Percentiles rank a stretch among this genome's conserved stretches.
Evolutionary conservation across 495 filamentous ascomycete species (phyloP).

Genomic region (Penicillium atrosanguineum): DNA sequence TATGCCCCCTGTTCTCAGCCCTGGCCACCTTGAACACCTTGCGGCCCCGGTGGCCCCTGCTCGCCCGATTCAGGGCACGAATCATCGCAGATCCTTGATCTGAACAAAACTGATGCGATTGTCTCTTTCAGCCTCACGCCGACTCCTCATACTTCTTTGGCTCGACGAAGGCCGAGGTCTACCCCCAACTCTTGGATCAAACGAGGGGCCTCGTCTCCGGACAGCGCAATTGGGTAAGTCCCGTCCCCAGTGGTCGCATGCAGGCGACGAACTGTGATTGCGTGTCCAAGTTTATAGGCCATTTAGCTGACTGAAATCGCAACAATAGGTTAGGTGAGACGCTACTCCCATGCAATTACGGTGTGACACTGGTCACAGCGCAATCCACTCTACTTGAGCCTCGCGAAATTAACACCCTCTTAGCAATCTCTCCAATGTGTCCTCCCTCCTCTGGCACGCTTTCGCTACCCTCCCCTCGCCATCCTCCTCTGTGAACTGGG

Average conservation of each 20-base stretch:
- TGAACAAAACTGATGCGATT: constrained; percentile 1
- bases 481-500: constrained; percentile 77
- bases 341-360: neutral
- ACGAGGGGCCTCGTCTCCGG: constrained; percentile 68
- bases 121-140: constrained; percentile 68
- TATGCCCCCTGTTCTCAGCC: neutral
- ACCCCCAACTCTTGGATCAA: constrained; percentile 70
- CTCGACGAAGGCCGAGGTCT: constrained; percentile 71
- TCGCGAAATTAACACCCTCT: constrained; percentile 2
- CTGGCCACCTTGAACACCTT: neutral
- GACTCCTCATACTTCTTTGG: constrained; percentile 76
- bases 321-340: constrained; percentile 57
- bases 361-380: neutral
- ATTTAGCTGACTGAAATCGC: constrained; percentile 10
- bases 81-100: constrained; percentile 3
- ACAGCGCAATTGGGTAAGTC: constrained; percentile 83
- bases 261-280: neutral
- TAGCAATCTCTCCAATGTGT: constrained; percentile 82
- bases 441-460: constrained; percentile 84
- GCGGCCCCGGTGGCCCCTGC: neutral
- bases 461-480: constrained; percentile 76
- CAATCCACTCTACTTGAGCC: neutral
- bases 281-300: neutral
- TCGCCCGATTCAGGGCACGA: neutral
- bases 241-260: constrained; percentile 1